phyloP scores from a whole-genome alignment of 2,329 filamentous ascomycete species.

The Paecilomyces dactylethromorphus region DNA sequence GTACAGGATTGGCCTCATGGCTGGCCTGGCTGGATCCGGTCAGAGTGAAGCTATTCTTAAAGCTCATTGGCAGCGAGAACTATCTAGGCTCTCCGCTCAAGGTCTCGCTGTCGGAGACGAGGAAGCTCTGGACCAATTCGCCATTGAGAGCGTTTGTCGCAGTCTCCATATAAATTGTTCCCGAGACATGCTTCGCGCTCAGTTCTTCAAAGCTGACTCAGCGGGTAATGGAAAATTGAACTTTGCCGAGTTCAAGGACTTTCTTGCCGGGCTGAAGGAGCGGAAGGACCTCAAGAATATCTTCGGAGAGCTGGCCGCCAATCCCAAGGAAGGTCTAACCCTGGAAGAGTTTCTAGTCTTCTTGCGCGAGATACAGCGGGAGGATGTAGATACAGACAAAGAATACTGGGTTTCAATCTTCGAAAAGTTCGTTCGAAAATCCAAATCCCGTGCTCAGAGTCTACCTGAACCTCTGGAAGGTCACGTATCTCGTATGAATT shows the following conservation, averaged over 20 bases:
- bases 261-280: conserved; percentile 76
- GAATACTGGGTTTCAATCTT: conserved; percentile 68
- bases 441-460: conserved; percentile 43
- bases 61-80: conserved; percentile 80
- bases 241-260: conserved; percentile 74
- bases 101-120: conserved; percentile 44
- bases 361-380: conserved; percentile 64
- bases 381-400: conserved; percentile 64
- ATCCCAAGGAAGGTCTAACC: conserved; percentile 60
- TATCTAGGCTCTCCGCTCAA: conserved; percentile 58
- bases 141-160: conserved; percentile 77
- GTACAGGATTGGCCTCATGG: conserved; percentile 84
- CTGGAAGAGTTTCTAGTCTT: conserved; percentile 70
- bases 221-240: conserved; percentile 60
- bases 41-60: conserved; percentile 77
- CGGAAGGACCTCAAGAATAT: conserved; percentile 73
- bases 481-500: conserved; percentile 60
- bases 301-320: conserved; percentile 56
- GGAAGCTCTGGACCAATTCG: conserved; percentile 68
- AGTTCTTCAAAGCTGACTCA: conserved; percentile 68
- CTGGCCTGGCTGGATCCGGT: conserved; percentile 66
- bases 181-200: conserved; percentile 62
- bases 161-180: conserved; percentile 90
- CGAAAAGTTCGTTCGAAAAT: conserved; percentile 58
- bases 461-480: conserved; percentile 36